Conservation (phyloP, 1,284 basidiomycete genomes). For the Tremellales sp. region DNA sequence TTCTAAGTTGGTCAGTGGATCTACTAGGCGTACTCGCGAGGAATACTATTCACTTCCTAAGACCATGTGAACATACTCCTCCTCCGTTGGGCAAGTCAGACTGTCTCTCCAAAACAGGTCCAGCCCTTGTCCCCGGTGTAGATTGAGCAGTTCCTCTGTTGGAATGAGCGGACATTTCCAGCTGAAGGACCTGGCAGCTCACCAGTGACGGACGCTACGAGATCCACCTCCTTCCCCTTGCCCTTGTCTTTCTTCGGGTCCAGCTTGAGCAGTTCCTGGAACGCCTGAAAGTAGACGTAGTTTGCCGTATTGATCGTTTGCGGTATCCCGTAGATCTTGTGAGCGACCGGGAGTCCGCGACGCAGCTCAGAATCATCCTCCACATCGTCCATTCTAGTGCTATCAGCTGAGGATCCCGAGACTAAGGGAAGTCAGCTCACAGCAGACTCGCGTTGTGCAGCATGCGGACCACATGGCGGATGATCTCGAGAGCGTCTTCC, state of each 20-base stretch:
- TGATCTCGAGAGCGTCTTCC: conserved; percentile 62
- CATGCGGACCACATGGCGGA: conserved; percentile 82
- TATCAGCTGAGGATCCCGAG: background rate
- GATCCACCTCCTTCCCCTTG: conserved; percentile 41
- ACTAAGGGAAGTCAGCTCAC: conserved; percentile 52
- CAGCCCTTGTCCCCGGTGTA: conserved; percentile 93
- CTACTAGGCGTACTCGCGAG: background rate
- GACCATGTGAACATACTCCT: conserved; percentile 94
- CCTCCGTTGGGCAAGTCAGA: conserved; percentile 86
- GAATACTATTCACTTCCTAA: conserved; percentile 71
- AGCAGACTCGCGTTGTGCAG: conserved; percentile 90
- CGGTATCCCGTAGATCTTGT: conserved; percentile 92
- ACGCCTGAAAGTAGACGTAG: conserved; percentile 91
- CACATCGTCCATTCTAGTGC: conserved; percentile 95
- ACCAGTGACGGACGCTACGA: conserved; percentile 62
- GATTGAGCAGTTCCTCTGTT: conserved; percentile 75
- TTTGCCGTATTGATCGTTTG: conserved; percentile 98
- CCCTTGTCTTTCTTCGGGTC: conserved; percentile 5
- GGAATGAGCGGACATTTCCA: background rate
- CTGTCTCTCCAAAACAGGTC: conserved; percentile 94
- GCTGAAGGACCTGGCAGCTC: conserved; percentile 13
- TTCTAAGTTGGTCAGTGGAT: conserved; percentile 55
- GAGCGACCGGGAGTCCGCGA: conserved; percentile 80
- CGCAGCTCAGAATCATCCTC: conserved; percentile 92
- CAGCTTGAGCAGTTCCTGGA: conserved; percentile 68